A percentile compares a stretch with the other conserved stretches of the same genome.
phyloP scores from a whole-genome alignment of 2,329 filamentous ascomycete species.

The Monilinia fructicola region DNA sequence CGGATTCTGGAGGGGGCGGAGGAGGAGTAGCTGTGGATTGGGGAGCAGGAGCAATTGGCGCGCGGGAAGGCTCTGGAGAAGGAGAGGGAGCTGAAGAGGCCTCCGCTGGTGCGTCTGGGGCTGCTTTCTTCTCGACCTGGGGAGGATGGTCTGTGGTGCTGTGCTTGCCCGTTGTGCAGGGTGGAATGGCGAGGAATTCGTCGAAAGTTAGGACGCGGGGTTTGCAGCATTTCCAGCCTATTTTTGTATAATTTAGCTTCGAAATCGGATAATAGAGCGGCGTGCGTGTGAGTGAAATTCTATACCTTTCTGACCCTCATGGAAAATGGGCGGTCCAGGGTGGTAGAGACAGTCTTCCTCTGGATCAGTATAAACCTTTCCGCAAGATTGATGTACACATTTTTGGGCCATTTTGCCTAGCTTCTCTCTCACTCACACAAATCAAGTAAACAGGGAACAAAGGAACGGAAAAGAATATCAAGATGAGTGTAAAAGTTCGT shows the following conservation, averaged over 20 bases:
- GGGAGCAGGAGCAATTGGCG: slow-evolving; percentile 46
- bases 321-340: slow-evolving; percentile 89
- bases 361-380: slow-evolving; percentile 78
- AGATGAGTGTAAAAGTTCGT: neutral
- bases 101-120: slow-evolving; percentile 34
- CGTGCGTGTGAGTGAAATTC: slow-evolving; percentile 26
- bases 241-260: neutral
- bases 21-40: slow-evolving; percentile 47
- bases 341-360: slow-evolving; percentile 89
- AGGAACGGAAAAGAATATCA: neutral
- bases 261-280: neutral
- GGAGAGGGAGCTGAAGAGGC: slow-evolving; percentile 43
- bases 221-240: slow-evolving; percentile 99
- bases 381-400: slow-evolving; percentile 95
- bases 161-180: slow-evolving; percentile 91
- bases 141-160: slow-evolving; percentile 76
- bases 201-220: slow-evolving; percentile 95
- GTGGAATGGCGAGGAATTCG: slow-evolving; percentile 90
- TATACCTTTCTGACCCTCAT: slow-evolving; percentile 97
- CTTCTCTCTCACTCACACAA: neutral
- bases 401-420: slow-evolving; percentile 56
- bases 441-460: neutral
- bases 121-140: slow-evolving; percentile 58
- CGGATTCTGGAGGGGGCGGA: slow-evolving; percentile 70
- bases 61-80: slow-evolving; percentile 35